Evolutionary conservation across 106 monocot species (phyloP).

Genomic region (Dendrobium catenatum): DNA sequence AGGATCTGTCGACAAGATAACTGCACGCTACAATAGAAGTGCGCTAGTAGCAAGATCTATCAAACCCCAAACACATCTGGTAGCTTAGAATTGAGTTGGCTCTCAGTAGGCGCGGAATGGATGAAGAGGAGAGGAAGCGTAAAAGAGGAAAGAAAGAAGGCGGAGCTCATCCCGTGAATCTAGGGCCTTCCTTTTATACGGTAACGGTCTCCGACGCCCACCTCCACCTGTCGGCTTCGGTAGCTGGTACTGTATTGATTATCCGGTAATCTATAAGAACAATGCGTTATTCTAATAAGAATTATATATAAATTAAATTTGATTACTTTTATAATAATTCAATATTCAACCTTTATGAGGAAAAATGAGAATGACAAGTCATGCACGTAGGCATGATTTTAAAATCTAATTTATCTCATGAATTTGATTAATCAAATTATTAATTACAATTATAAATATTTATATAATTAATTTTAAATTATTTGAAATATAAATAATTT

Average conservation of each 20-base stretch:
- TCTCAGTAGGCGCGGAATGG: neutral
- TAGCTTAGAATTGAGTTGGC: neutral
- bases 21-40: neutral
- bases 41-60: neutral
- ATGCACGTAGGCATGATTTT: too few relatives aligned
- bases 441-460: too few relatives aligned
- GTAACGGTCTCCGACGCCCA: neutral
- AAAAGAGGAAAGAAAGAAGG: neutral
- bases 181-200: constrained; percentile 7
- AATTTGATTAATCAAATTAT: too few relatives aligned
- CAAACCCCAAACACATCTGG: neutral
- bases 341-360: too few relatives aligned
- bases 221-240: neutral
- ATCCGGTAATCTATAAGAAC: neutral
- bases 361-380: too few relatives aligned
- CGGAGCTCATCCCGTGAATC: constrained; percentile 6
- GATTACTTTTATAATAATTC: too few relatives aligned
- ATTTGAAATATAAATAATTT: too few relatives aligned
- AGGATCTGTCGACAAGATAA: neutral
- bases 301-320: too few relatives aligned
- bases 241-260: neutral
- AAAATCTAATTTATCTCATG: too few relatives aligned
- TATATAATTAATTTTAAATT: too few relatives aligned
- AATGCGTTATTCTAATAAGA: too few relatives aligned
- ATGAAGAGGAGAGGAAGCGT: neutral